Base-by-base conservation (phyloP, 176 grass and related monocot species). In the Musa acuminata region DNA sequence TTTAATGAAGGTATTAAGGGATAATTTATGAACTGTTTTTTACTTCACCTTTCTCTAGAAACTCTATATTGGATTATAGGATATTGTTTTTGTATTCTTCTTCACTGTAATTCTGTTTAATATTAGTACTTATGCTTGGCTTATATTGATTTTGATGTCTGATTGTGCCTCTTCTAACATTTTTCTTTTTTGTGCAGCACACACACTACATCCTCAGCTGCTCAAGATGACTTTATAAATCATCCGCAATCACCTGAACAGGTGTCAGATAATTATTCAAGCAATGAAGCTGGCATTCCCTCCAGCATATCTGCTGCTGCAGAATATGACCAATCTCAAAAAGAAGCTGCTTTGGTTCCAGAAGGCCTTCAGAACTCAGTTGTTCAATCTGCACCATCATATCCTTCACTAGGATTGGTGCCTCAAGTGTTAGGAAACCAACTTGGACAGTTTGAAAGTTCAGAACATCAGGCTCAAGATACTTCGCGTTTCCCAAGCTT, bases 371-470 rank as follows among this genome's bases (percentile, higher is more conserved):
- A 69, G n/a, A 54, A 85, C 78, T 35, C 55, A 55, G 49, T 72
- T 79, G 52, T 84, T 71, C 70, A 78, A 57, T 77, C 59, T 8
- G 49, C 79, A 51, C 55, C 87, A 65, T 58, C 72, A 51, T 86
- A 86, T 62, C 55, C 87, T 52, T 67, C 89, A 81, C 85, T 78
- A 72, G 74, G 74, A 73, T 73, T 83, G 43, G 54, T 74, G 26
- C 81, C 74, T 17, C 81, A 88, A 52, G 51, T 72, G 12, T 51
- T 80, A 67, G 87, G 78, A 58, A 71, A 82, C 73, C 85, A 88
- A 58, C 80, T 82, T 90, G 77, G 52, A 27, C 23, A 62, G 55
- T 67, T 82, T 82, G 89, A 89, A 52, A 81, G 72, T 54, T 87
- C 83, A 52, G 87, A 88, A 60, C 35, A 79, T 75, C 84, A 87